A percentile compares a stretch with the other conserved stretches of the same genome.
phyloP scores from a whole-genome alignment of 164 flowering plant species.

The Vitis vinifera region DNA sequence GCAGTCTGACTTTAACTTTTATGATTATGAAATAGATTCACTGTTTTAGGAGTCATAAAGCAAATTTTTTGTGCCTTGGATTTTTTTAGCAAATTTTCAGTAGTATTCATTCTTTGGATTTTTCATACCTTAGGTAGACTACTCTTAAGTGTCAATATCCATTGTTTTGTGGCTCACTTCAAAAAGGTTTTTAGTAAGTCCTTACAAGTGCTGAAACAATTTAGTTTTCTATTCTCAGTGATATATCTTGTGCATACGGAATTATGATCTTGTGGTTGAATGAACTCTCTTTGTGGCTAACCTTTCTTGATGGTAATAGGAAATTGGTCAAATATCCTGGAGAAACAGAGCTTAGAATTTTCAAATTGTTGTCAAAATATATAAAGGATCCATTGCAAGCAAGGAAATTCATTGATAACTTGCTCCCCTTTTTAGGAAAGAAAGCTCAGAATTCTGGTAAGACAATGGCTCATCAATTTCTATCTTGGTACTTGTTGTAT shows the following conservation, averaged over 20 bases:
- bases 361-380: slow-evolving; percentile 59
- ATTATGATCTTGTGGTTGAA: neutral
- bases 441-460: slow-evolving; percentile 54
- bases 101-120: too few species aligned
- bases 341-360: slow-evolving; percentile 53
- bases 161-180: too few species aligned
- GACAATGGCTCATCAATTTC: slow-evolving; percentile 3
- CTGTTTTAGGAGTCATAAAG: too few species aligned
- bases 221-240: too few species aligned
- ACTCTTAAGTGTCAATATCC: too few species aligned
- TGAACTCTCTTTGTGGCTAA: neutral
- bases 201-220: too few species aligned
- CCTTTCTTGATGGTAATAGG: slow-evolving; percentile 30
- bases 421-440: slow-evolving; percentile 59
- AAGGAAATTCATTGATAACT: slow-evolving; percentile 54
- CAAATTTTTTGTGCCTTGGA: too few species aligned
- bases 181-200: too few species aligned
- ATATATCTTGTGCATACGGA: neutral
- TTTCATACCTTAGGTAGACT: too few species aligned
- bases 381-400: slow-evolving; percentile 53
- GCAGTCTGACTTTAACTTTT: too few species aligned
- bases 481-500: neutral
- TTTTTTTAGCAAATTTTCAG: too few species aligned
- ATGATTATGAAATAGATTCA: too few species aligned
- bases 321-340: slow-evolving; percentile 49